These are phyloP conservation scores for Aspergillus incahuasiensis DNA, from an alignment of 495 filamentous ascomycete species.

Conservation along the genomic window DNA sequence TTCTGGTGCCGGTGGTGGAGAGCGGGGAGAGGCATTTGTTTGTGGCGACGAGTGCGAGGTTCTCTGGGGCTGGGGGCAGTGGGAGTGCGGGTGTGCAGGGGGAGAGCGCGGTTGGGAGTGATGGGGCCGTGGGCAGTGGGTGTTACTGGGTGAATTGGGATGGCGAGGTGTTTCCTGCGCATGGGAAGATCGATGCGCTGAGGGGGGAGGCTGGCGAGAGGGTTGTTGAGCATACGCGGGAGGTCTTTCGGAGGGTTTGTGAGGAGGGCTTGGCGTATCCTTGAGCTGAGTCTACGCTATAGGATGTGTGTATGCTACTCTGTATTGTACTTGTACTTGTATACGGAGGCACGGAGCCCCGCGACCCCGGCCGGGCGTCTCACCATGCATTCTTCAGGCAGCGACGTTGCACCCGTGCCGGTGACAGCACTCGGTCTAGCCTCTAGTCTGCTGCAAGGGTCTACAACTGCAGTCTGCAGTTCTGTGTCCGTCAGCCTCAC, in stretches of 20 bases:
- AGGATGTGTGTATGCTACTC: no score
- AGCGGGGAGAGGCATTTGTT: slow-evolving; percentile 44
- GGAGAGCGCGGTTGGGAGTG: slow-evolving; percentile 8
- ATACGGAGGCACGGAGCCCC: no score
- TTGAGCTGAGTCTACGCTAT: no score
- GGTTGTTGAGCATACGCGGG: slow-evolving; percentile 17
- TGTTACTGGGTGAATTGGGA: slow-evolving; percentile 18
- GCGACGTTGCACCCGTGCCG: no score
- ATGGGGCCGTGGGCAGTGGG: slow-evolving; percentile 14
- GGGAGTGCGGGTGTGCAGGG: neutral
- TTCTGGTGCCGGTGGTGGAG: slow-evolving; percentile 31
- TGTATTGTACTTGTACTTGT: no score
- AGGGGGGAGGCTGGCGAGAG: slow-evolving; percentile 14
- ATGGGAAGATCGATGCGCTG: slow-evolving; percentile 5
- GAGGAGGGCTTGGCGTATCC: slow-evolving; percentile 9
- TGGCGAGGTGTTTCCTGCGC: slow-evolving; percentile 11
- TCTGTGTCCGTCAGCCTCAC: no score
- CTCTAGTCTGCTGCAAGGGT: no score
- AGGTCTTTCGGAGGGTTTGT: slow-evolving; percentile 16
- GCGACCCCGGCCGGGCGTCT: no score
- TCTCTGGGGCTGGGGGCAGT: slow-evolving; percentile 6
- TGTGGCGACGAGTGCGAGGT: slow-evolving; percentile 37
- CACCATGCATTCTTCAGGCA: no score
- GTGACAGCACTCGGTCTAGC: no score
- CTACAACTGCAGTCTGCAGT: no score